A percentile compares a stretch with the other conserved stretches of the same genome.
Evolutionary conservation across 257 asterid genomes (phyloP).

Genomic region (Nyctanthes arbortristis): DNA sequence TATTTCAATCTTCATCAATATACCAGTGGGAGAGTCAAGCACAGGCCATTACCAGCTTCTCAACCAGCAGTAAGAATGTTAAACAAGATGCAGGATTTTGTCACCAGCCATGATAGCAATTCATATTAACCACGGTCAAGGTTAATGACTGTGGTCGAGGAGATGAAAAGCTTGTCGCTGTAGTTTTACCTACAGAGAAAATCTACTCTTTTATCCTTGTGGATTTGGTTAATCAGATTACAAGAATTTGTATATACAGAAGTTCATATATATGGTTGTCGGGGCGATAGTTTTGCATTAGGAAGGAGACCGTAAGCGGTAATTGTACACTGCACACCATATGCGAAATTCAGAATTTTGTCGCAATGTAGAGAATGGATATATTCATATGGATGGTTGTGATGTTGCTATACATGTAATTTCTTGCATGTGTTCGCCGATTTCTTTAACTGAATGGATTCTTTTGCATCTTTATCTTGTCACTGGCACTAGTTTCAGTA

Average conservation of each 20-base stretch:
- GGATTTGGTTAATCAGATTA: not conserved
- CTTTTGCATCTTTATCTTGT: too few relatives aligned
- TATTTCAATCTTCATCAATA: slow-evolving; percentile 3
- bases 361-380: too few relatives aligned
- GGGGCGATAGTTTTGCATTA: slow-evolving; percentile 12
- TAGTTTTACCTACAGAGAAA: slow-evolving; percentile 14
- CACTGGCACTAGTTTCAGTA: too few relatives aligned
- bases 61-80: slow-evolving; percentile 11
- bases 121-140: slow-evolving; percentile 1
- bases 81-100: slow-evolving; percentile 8
- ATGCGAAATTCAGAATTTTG: too few relatives aligned
- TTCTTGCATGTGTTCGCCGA: too few relatives aligned
- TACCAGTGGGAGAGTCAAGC: slow-evolving; percentile 15
- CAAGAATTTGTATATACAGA: slow-evolving; percentile 27
- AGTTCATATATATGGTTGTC: slow-evolving; percentile 11
- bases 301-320: slow-evolving; percentile 8
- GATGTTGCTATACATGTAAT: too few relatives aligned
- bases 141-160: too few relatives aligned
- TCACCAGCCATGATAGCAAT: slow-evolving; percentile 12
- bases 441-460: too few relatives aligned
- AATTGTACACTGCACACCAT: not conserved
- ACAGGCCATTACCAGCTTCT: slow-evolving; percentile 13
- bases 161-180: slow-evolving; percentile 24
- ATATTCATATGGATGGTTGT: too few relatives aligned
- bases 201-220: slow-evolving; percentile 11